Conservation (phyloP, 495 filamentous ascomycete genomes). For the Penicillium parvum region DNA sequence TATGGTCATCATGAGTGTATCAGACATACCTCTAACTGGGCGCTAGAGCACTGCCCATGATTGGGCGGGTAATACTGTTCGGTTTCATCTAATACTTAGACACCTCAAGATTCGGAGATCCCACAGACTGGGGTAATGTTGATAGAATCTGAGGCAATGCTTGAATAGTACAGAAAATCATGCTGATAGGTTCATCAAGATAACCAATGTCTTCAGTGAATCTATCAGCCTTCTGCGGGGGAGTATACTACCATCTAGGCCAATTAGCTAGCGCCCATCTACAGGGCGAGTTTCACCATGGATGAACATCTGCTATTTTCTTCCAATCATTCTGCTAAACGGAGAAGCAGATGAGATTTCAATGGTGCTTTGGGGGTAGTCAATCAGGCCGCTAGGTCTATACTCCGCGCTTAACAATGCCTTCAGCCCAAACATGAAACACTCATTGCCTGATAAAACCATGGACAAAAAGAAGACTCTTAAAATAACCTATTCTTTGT, state of each 20-base stretch:
- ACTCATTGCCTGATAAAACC: constrained; percentile 1
- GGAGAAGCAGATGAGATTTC: not conserved
- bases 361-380: not conserved
- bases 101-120: too few relatives aligned
- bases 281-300: constrained; percentile 11
- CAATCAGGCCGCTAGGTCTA: not conserved
- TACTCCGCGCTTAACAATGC: constrained; percentile 6
- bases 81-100: too few relatives aligned
- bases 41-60: too few relatives aligned
- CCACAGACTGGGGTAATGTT: too few relatives aligned
- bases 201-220: too few relatives aligned
- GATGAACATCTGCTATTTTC: not conserved
- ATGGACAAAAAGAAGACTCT: not conserved
- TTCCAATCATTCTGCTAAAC: constrained; percentile 7
- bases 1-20: too few relatives aligned
- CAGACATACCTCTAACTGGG: too few relatives aligned
- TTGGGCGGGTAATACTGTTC: too few relatives aligned
- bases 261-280: not conserved
- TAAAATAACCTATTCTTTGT: not conserved
- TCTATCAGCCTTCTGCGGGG: too few relatives aligned
- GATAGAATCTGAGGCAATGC: too few relatives aligned
- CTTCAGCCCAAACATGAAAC: constrained; percentile 9
- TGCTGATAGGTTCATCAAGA: too few relatives aligned
- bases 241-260: not conserved
- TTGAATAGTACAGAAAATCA: too few relatives aligned